These are phyloP conservation scores for Juglanconis juglandina DNA, from an alignment of 2,329 filamentous ascomycete genomes.

Conservation along the genomic window DNA sequence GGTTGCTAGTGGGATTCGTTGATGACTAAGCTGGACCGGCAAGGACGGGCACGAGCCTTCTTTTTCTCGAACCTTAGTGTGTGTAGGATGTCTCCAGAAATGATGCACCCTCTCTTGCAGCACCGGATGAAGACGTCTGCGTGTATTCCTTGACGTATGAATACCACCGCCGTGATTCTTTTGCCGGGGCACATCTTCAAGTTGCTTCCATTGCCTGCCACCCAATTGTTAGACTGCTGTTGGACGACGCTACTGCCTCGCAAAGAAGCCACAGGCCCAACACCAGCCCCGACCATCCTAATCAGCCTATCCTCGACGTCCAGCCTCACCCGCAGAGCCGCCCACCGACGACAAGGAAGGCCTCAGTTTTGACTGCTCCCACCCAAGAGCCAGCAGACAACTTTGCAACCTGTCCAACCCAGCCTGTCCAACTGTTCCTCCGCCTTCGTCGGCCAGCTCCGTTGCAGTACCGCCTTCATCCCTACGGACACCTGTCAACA, in stretches of 20 bases:
- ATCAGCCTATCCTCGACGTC: neutral
- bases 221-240: neutral
- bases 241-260: slow-evolving; percentile 16
- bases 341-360: neutral
- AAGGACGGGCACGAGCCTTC: no score
- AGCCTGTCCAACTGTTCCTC: neutral
- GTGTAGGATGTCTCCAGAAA: no score
- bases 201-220: neutral
- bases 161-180: neutral
- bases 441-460: neutral
- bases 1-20: no score
- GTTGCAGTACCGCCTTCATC: slow-evolving; percentile 1
- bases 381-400: neutral
- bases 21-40: no score
- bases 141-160: no score
- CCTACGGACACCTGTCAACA: slow-evolving; percentile 9
- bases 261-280: slow-evolving; percentile 3
- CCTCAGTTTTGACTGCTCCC: neutral
- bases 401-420: neutral
- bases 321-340: neutral
- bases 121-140: no score
- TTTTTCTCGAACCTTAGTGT: no score
- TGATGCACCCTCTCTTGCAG: no score
- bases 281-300: neutral
- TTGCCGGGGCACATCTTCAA: neutral